Percentiles rank a stretch among this genome's conserved stretches.
These are phyloP conservation scores for Gymnopilus junonius DNA, from an alignment of 768 basidiomycete species.

Conservation along the genomic window DNA sequence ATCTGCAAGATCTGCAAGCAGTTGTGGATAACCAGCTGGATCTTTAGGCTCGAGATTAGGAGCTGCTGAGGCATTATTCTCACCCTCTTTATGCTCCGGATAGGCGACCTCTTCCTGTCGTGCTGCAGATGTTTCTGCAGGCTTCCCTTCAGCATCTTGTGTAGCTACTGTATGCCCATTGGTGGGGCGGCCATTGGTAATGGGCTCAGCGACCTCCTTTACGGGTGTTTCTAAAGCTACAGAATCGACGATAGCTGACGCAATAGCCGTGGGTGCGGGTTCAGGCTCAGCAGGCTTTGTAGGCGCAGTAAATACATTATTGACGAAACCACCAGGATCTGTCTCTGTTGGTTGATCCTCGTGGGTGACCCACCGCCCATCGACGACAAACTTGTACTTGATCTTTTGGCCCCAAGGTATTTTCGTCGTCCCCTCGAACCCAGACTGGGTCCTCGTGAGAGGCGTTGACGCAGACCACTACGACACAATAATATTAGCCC, in stretches of 20 bases:
- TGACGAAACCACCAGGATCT: slow-evolving; percentile 67
- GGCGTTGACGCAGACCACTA: slow-evolving; percentile 67
- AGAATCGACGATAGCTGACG: slow-evolving; percentile 6
- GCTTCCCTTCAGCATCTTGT: slow-evolving; percentile 3
- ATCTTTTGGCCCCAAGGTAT: slow-evolving; percentile 69
- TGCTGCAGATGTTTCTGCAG: slow-evolving; percentile 13
- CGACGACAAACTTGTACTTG: slow-evolving; percentile 81
- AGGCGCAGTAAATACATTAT: slow-evolving; percentile 68
- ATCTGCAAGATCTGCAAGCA: slow-evolving; percentile 40
- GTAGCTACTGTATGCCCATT: slow-evolving; percentile 12
- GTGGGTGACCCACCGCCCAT: slow-evolving; percentile 65
- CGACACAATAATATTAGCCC: slow-evolving; percentile 14
- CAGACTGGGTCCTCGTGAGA: slow-evolving; percentile 54
- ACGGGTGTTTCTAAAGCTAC: slow-evolving; percentile 2
- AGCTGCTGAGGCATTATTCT: slow-evolving; percentile 3
- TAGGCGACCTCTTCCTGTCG: slow-evolving; percentile 11
- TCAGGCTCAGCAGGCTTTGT: slow-evolving; percentile 36
- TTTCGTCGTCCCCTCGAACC: slow-evolving; percentile 57
- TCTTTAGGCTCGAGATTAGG: slow-evolving; percentile 6
- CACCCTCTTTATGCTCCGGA: slow-evolving; percentile 8
- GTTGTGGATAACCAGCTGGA: slow-evolving; percentile 30
- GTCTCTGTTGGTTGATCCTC: slow-evolving; percentile 61
- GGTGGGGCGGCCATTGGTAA: slow-evolving; percentile 16
- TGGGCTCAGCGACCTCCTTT: slow-evolving; percentile 4
- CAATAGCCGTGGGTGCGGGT: slow-evolving; percentile 5